phyloP scores from a whole-genome alignment of 2,329 filamentous ascomycete genomes.

The Arthrobotrys musiformis region DNA sequence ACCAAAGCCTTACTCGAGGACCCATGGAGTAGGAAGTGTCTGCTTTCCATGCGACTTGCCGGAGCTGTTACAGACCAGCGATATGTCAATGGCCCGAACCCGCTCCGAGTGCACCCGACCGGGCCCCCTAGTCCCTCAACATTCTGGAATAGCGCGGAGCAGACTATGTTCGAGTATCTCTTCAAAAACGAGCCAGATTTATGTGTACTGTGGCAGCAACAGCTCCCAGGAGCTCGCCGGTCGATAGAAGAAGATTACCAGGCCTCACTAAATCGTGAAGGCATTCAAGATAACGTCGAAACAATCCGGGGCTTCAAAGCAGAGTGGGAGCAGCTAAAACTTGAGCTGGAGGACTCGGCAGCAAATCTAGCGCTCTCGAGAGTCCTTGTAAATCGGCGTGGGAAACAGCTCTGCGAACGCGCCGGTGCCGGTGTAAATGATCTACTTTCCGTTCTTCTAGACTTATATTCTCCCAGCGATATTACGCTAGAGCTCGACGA shows the following conservation, averaged over 20 bases:
- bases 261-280: conserved; percentile 8
- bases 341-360: conserved; percentile 34
- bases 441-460: conserved; percentile 11
- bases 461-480: conserved; percentile 20
- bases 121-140: background rate
- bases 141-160: background rate
- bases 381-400: conserved; percentile 4
- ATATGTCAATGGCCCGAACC: conserved; percentile 28
- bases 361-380: conserved; percentile 33
- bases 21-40: conserved; percentile 24
- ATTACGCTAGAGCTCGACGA: conserved; percentile 27
- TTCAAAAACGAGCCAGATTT: background rate
- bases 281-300: background rate
- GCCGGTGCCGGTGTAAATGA: conserved; percentile 1
- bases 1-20: background rate
- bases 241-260: conserved; percentile 23
- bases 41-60: conserved; percentile 22
- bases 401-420: conserved; percentile 7
- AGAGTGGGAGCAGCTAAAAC: conserved; percentile 19
- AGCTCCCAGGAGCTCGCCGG: conserved; percentile 3
- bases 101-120: background rate
- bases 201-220: conserved; percentile 1
- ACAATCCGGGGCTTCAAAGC: conserved; percentile 9
- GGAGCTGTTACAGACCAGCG: conserved; percentile 25
- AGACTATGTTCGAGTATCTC: conserved; percentile 18